Conservation (phyloP, 108 stramenopile genomes). For the Bacterosira constricta region DNA sequence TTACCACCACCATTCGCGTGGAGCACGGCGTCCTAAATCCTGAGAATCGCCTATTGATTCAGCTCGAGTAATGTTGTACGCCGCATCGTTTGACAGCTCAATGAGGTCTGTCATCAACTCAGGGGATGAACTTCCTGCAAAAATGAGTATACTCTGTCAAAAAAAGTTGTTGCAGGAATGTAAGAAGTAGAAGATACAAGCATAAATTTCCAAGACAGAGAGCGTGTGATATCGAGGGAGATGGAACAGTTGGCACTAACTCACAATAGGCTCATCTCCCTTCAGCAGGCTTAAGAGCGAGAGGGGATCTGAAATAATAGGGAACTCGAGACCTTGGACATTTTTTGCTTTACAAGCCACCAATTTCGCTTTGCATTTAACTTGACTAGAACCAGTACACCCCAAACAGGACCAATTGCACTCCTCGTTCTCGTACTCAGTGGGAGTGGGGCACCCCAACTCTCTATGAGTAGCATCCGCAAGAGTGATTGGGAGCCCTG, state of each 20-base stretch:
- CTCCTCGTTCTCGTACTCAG: too few relatives aligned
- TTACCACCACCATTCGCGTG: too few relatives aligned
- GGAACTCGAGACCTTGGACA: conserved; percentile 28
- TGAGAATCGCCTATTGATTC: too few relatives aligned
- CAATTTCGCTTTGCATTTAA: conserved; percentile 25
- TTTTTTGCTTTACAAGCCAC: conserved; percentile 15
- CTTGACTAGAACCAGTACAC: conserved; percentile 4
- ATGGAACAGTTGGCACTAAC: conserved; percentile 27
- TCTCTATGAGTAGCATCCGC: background rate
- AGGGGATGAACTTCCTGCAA: too few relatives aligned
- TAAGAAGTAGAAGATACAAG: too few relatives aligned
- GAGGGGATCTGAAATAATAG: conserved; percentile 27
- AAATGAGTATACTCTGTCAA: too few relatives aligned
- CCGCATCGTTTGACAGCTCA: too few relatives aligned
- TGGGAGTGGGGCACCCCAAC: background rate
- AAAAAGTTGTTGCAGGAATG: too few relatives aligned
- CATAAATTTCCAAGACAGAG: conserved; percentile 28
- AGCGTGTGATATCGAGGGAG: conserved; percentile 17
- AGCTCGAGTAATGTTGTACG: too few relatives aligned
- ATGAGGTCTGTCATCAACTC: too few relatives aligned
- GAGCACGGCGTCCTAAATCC: too few relatives aligned
- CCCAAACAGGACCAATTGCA: conserved; percentile 18
- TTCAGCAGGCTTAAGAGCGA: conserved; percentile 12
- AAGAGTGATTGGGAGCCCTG: conserved; percentile 12
- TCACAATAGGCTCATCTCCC: conserved; percentile 25